Evolutionary conservation across 768 basidiomycete genomes (phyloP).

Genomic region (Collybia sordida): DNA sequence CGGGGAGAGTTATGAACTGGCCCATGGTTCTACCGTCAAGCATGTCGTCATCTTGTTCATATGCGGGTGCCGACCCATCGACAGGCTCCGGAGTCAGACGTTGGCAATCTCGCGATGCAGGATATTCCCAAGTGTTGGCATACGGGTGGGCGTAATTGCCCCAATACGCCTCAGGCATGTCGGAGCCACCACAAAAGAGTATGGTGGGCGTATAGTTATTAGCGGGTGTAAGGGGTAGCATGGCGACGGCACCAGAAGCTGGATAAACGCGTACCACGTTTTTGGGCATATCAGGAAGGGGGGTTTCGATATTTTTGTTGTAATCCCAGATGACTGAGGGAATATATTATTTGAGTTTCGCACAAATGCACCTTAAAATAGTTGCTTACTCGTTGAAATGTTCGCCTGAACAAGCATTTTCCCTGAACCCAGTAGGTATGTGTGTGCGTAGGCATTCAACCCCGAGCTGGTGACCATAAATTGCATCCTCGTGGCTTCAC

Average conservation of each 20-base stretch:
- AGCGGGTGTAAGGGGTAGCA: conserved; percentile 87
- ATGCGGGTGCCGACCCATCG: conserved; percentile 59
- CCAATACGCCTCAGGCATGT: conserved; percentile 71
- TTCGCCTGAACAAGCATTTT: conserved; percentile 85
- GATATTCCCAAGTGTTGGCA: conserved; percentile 72
- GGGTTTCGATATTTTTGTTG: conserved; percentile 53
- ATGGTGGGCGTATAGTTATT: conserved; percentile 87
- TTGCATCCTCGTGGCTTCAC: conserved; percentile 49
- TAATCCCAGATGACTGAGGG: conserved; percentile 50
- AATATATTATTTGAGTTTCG: not conserved
- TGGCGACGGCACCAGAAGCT: conserved; percentile 82
- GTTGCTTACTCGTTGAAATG: conserved; percentile 62
- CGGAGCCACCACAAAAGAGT: conserved; percentile 88
- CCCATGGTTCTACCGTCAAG: conserved; percentile 84
- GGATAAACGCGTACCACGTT: conserved; percentile 83
- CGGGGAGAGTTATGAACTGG: conserved; percentile 82
- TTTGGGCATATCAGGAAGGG: conserved; percentile 71
- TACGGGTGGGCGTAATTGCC: conserved; percentile 76
- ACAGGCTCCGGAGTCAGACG: conserved; percentile 84
- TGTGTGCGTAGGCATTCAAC: conserved; percentile 74
- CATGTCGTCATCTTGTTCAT: conserved; percentile 76
- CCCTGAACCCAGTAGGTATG: conserved; percentile 74
- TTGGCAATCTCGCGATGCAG: conserved; percentile 73
- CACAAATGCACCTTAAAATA: not conserved
- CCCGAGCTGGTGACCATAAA: conserved; percentile 76